Percentiles rank a stretch among this genome's conserved stretches.
Evolutionary conservation across 768 basidiomycete species (phyloP).

Genomic region (Termitomyces sp.): DNA sequence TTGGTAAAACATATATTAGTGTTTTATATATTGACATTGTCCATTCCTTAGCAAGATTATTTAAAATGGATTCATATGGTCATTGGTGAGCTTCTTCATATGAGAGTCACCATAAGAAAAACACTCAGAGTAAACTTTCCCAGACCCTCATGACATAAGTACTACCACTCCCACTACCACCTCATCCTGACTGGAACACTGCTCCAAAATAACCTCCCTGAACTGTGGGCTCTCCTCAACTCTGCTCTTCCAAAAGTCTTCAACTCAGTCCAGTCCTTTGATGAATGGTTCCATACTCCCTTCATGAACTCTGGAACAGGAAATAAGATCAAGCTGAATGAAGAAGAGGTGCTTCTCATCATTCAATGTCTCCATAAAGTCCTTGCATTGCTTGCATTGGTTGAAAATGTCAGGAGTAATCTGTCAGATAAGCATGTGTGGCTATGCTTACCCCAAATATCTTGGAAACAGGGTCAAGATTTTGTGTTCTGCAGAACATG

Average conservation of each 20-base stretch:
- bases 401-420: slow-evolving; percentile 94
- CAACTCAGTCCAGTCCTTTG: slow-evolving; percentile 98
- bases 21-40: too few relatives aligned
- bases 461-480: too few relatives aligned
- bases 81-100: slow-evolving; percentile 56
- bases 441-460: too few relatives aligned
- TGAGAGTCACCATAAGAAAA: slow-evolving; percentile 98
- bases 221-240: slow-evolving; percentile 93
- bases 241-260: slow-evolving; percentile 94
- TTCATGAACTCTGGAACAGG: slow-evolving; percentile 97
- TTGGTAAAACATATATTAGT: too few relatives aligned
- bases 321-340: slow-evolving; percentile 98
- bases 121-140: slow-evolving; percentile 83
- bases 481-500: too few relatives aligned
- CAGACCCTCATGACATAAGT: slow-evolving; percentile 89
- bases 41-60: slow-evolving; percentile 81
- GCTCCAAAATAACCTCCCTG: slow-evolving; percentile 94
- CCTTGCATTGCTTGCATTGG: slow-evolving; percentile 87
- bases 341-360: slow-evolving; percentile 98
- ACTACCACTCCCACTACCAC: slow-evolving; percentile 89
- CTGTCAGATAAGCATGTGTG: slow-evolving; percentile 95
- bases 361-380: slow-evolving; percentile 97
- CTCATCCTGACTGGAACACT: slow-evolving; percentile 96
- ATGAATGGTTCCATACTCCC: slow-evolving; percentile 99
- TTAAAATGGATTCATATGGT: slow-evolving; percentile 99